These are phyloP conservation scores for Marchantia paleacea DNA, from an alignment of 225 moss, liverwort and hornwort genomes.

Conservation along the genomic window DNA sequence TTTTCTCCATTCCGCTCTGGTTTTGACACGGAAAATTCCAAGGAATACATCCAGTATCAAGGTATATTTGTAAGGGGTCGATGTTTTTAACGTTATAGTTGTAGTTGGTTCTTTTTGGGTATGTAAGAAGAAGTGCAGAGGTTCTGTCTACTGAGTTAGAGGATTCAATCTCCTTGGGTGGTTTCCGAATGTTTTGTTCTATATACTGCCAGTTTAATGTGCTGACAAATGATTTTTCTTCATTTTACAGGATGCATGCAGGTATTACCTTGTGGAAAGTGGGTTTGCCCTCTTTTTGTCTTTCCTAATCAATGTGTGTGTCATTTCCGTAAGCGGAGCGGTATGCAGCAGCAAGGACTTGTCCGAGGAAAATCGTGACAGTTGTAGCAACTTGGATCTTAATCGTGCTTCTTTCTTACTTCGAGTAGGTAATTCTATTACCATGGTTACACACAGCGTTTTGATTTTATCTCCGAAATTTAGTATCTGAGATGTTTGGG, in stretches of 20 bases:
- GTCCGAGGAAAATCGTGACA: slow-evolving; percentile 40
- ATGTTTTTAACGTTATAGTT: neutral
- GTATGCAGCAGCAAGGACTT: slow-evolving; percentile 50
- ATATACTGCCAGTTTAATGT: neutral
- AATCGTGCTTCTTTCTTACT: slow-evolving; percentile 56
- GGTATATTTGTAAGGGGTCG: slow-evolving; percentile 14
- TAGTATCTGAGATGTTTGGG: neutral
- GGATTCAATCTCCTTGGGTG: too few relatives aligned
- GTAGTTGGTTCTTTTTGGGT: too few relatives aligned
- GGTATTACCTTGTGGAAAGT: slow-evolving; percentile 50
- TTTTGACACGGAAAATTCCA: slow-evolving; percentile 46
- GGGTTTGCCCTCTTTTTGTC: slow-evolving; percentile 51
- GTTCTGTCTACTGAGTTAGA: too few relatives aligned
- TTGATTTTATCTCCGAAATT: neutral
- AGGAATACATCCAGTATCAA: slow-evolving; percentile 37
- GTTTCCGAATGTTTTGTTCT: neutral
- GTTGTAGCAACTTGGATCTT: slow-evolving; percentile 47
- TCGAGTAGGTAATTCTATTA: slow-evolving; percentile 31
- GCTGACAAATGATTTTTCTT: neutral
- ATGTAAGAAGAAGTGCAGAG: too few relatives aligned
- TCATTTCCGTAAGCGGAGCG: slow-evolving; percentile 52
- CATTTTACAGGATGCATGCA: slow-evolving; percentile 46
- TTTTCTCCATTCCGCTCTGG: slow-evolving; percentile 50
- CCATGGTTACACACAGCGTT: neutral
- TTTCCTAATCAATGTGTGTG: slow-evolving; percentile 51